Percentiles rank a stretch among this genome's conserved stretches.
These are phyloP conservation scores for Paraphoma chrysanthemicola DNA, from an alignment of 2,329 filamentous ascomycete species.

Conservation along the genomic window DNA sequence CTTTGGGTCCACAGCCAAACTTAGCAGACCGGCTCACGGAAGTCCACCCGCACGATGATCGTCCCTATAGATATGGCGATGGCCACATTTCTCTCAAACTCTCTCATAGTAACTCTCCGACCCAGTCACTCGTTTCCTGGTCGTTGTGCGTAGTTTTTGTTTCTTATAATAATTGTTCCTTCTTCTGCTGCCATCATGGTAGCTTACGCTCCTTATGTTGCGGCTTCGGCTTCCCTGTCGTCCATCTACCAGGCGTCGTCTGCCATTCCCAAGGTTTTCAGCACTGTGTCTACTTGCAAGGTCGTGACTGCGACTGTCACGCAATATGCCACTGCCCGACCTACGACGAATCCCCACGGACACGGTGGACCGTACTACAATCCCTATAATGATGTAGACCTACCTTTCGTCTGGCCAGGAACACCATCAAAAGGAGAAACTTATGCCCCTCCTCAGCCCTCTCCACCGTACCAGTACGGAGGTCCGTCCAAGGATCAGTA, in stretches of 20 bases:
- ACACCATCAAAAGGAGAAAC: conserved; percentile 25
- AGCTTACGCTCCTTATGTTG: conserved; percentile 35
- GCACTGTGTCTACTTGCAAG: conserved; percentile 12
- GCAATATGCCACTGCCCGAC: conserved; percentile 21
- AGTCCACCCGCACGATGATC: background rate
- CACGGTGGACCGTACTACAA: conserved; percentile 41
- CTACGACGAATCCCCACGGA: conserved; percentile 27
- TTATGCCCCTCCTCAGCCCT: conserved; percentile 23
- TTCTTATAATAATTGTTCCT: conserved; percentile 5
- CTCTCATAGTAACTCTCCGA: background rate
- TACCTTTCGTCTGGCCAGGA: conserved; percentile 36
- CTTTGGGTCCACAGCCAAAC: conserved; percentile 6
- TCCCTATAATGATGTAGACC: conserved; percentile 34
- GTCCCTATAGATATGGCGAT: conserved; percentile 14
- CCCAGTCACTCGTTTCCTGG: conserved; percentile 19
- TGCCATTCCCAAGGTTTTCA: conserved; percentile 12
- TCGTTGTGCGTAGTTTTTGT: conserved; percentile 8
- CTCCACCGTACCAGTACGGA: conserved; percentile 31
- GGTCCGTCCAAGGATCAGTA: conserved; percentile 26
- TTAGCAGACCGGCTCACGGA: conserved; percentile 9
- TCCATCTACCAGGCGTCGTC: conserved; percentile 17
- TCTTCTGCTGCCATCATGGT: conserved; percentile 30
- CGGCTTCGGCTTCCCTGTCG: conserved; percentile 28
- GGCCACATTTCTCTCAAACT: background rate
- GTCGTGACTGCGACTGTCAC: conserved; percentile 21